Evolutionary conservation across 1,139 yeast genomes (phyloP).

Genomic region (Geotrichum histeridarum): DNA sequence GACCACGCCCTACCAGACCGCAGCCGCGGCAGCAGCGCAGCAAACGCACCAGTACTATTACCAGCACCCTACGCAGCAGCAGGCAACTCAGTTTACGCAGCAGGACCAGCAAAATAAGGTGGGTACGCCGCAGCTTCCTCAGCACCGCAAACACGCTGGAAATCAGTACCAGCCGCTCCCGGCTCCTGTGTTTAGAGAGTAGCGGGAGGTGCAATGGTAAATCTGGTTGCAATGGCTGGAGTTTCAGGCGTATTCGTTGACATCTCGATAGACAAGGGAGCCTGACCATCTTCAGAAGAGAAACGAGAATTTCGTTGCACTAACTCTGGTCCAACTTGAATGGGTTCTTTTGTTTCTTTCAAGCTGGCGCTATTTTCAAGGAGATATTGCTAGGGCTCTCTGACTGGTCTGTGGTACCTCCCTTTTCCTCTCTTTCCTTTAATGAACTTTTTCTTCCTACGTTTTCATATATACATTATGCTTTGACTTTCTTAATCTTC

Average conservation of each 20-base stretch:
- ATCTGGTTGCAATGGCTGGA: too few relatives aligned
- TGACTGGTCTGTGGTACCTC: too few relatives aligned
- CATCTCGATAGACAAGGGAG: too few relatives aligned
- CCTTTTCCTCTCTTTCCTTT: not conserved
- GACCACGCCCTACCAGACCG: not conserved
- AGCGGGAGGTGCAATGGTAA: not conserved
- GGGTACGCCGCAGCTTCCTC: not conserved
- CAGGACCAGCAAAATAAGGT: not conserved
- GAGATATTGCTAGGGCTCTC: not conserved
- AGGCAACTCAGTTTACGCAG: not conserved
- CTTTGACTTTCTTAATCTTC: not conserved
- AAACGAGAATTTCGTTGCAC: too few relatives aligned
- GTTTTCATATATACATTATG: not conserved
- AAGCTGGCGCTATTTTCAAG: not conserved
- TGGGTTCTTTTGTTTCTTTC: not conserved
- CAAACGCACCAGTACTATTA: not conserved
- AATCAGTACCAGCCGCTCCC: conserved; percentile 4
- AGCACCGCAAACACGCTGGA: conserved; percentile 3
- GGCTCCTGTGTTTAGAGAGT: not conserved
- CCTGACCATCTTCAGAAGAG: too few relatives aligned
- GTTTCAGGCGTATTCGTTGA: too few relatives aligned
- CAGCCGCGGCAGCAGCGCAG: not conserved
- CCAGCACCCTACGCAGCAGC: not conserved
- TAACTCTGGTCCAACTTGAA: too few relatives aligned
- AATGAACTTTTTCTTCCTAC: not conserved